phyloP scores from a whole-genome alignment of 352 stramenopile genomes.

The Hyaloperonospora arabidopsidis region DNA sequence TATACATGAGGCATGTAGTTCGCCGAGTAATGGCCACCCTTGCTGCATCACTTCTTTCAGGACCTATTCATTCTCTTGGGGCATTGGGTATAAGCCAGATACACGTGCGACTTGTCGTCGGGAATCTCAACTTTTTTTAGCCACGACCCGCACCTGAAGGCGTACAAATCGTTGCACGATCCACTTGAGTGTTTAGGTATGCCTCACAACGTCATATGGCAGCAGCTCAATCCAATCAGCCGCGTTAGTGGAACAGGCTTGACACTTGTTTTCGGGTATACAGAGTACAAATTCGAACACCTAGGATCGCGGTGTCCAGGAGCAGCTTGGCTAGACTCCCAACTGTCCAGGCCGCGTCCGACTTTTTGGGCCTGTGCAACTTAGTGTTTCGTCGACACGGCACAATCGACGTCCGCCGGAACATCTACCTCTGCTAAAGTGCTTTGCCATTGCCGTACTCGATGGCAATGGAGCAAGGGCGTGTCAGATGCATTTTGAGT shows the following conservation, averaged over 20 bases:
- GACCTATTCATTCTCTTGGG: constrained; percentile 28
- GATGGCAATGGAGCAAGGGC: too few species aligned
- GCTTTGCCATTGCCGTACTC: too few species aligned
- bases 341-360: constrained; percentile 25
- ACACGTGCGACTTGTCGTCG: constrained; percentile 30
- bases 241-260: background rate
- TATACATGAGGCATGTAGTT: constrained; percentile 60
- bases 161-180: constrained; percentile 73
- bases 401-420: too few species aligned
- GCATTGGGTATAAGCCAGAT: constrained; percentile 30
- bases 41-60: constrained; percentile 53
- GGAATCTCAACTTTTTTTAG: constrained; percentile 34
- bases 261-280: constrained; percentile 26
- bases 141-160: constrained; percentile 57
- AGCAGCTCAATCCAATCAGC: constrained; percentile 19
- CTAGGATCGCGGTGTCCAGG: constrained; percentile 37
- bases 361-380: too few species aligned
- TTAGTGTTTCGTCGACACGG: too few species aligned
- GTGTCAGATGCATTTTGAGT: too few species aligned
- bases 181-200: constrained; percentile 41
- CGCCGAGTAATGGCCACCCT: constrained; percentile 51
- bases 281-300: constrained; percentile 30
- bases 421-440: too few species aligned
- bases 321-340: constrained; percentile 29
- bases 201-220: constrained; percentile 27